Conservation (phyloP, 441 rosid species). For the Aleurites moluccanus region DNA sequence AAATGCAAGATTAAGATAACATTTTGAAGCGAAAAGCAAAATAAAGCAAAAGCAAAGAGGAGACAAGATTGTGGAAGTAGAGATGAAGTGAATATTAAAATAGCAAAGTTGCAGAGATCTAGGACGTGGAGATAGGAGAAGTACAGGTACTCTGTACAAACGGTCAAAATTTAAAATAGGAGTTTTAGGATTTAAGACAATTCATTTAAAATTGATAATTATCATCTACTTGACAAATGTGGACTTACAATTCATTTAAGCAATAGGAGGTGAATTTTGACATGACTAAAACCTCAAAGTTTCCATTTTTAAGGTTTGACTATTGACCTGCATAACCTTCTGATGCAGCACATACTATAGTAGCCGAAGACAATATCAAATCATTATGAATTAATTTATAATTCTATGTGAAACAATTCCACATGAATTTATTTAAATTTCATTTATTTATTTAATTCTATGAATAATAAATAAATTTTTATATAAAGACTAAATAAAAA, state of each 20-base stretch:
- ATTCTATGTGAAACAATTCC: too few relatives aligned
- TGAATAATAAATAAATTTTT: too few relatives aligned
- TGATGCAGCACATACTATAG: too few relatives aligned
- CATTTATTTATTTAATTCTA: too few relatives aligned
- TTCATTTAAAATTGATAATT: background rate
- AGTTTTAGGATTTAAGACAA: constrained; percentile 17
- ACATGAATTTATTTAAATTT: too few relatives aligned
- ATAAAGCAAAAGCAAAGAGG: background rate
- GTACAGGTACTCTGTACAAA: too few relatives aligned
- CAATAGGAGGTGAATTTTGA: background rate
- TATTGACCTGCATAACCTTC: background rate
- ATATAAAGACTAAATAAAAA: too few relatives aligned
- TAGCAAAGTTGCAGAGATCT: constrained; percentile 27
- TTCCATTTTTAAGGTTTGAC: background rate
- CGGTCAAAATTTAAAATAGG: constrained; percentile 27
- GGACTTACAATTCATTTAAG: background rate
- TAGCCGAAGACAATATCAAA: too few relatives aligned
- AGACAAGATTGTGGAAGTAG: constrained; percentile 17
- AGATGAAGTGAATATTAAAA: constrained; percentile 10
- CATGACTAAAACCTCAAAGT: background rate
- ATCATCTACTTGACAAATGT: too few relatives aligned
- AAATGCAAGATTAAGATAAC: background rate
- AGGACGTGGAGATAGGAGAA: constrained; percentile 46
- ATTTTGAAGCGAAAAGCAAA: background rate
- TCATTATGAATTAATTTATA: too few relatives aligned